Evolutionary conservation across 371 early-diverging fungal genomes (phyloP), one percentile per base, ranked within the genome.

Genomic region (Rhizomucor pusillus): DNA sequence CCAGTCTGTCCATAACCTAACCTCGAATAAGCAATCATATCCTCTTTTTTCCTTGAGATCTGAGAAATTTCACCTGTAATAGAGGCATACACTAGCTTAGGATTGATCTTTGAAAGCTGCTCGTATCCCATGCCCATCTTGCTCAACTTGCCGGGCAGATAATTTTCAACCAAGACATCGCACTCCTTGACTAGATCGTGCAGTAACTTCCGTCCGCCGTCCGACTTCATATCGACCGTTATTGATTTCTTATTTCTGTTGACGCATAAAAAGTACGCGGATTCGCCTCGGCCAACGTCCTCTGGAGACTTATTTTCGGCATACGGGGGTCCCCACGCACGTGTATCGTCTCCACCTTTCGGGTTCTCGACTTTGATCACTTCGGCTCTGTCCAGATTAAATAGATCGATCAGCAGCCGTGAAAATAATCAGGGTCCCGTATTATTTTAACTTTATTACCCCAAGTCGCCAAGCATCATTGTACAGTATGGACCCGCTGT

Each of bases 221-320:
- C 63, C 0, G 78, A 65, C 57, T 91, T 92, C 66, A 96, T 81
- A 51, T 96, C 88, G 19, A 96, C 81, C 0, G 93, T 86, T 18
- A 96, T 77, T 0, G 92, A 92, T 46, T 84, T 75, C 60, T 96
- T 96, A 84, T 95, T 95, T 10, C 97, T 81, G 59, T 96, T 96
- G 34, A 89, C 87, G 48, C 90, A 84, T 44, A 96, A 68, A 68
- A 91, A 96, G 68, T 96, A 96, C 11, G 95, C 92, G 52, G 88
- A 86, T 59, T 95, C 94, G 0, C 80, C 80, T 0, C 59, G 69
- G 1, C 39, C 46, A 1, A 36, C 47, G 56, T 71, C 73, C 14
- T 48, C 53, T 1, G 64, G 22, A 29, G 80, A 79, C 23, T 63
- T 59, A 54, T 75, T 82, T 47, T 57, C 48, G 13, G 81, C 77